A percentile compares a stretch with the other conserved stretches of the same genome.
phyloP scores from a whole-genome alignment of 768 basidiomycete genomes.

The Leccinum pellstonianum region DNA sequence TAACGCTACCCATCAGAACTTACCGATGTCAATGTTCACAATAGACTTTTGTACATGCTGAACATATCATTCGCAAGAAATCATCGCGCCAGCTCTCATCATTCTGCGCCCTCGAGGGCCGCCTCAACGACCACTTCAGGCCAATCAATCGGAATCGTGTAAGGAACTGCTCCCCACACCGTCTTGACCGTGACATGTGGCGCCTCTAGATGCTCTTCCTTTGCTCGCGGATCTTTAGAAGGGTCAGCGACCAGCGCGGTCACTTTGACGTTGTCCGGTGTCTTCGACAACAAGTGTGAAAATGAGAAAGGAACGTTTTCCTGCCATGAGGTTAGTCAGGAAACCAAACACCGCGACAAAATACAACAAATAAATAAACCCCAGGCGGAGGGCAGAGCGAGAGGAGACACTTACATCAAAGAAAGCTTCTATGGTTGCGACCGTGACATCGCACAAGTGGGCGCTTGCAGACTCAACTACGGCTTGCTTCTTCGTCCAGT shows the following conservation, averaged over 20 bases:
- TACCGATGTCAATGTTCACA: too few species aligned
- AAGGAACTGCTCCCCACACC: constrained; percentile 8
- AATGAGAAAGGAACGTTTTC: constrained; percentile 25
- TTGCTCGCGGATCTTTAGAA: not conserved
- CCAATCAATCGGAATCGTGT: constrained; percentile 12
- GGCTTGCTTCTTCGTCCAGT: constrained; percentile 5
- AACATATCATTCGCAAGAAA: too few species aligned
- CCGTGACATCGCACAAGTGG: not conserved
- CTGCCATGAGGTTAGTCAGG: constrained; percentile 1
- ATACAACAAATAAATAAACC: too few species aligned
- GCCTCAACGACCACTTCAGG: constrained; percentile 8
- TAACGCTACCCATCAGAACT: too few species aligned
- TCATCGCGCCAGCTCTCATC: too few species aligned
- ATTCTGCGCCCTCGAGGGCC: too few species aligned
- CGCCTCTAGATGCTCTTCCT: not conserved
- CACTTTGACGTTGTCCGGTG: constrained; percentile 11
- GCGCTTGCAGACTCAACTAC: not conserved
- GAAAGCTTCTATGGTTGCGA: constrained; percentile 8
- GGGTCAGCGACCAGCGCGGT: constrained; percentile 17
- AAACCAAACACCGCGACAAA: too few species aligned
- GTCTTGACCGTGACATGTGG: constrained; percentile 4
- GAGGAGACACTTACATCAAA: constrained; percentile 14
- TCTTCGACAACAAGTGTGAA: not conserved
- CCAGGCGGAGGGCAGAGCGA: not conserved
- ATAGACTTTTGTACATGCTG: too few species aligned